A percentile compares a stretch with the other conserved stretches of the same genome.
phyloP scores from a whole-genome alignment of 768 basidiomycete species.

The Naganishia vaughanmartiniae region DNA sequence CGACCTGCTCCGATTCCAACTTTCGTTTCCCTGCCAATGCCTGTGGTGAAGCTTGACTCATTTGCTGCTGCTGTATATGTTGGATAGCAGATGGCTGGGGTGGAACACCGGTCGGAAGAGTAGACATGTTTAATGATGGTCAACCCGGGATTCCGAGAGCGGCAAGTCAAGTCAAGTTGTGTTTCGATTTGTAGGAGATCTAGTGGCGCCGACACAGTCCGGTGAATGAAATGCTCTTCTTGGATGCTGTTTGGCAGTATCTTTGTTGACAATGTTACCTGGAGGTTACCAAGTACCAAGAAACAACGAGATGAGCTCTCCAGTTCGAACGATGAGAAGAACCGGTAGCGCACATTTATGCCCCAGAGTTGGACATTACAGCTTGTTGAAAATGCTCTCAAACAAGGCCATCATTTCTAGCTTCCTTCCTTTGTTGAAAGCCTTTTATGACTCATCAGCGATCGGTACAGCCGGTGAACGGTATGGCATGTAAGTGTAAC shows the following conservation, averaged over 20 bases:
- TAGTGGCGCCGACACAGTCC: too few species aligned
- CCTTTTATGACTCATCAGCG: too few species aligned
- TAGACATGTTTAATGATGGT: neutral
- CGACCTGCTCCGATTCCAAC: constrained; percentile 15
- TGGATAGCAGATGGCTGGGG: constrained; percentile 5
- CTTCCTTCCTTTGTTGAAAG: too few species aligned
- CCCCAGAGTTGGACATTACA: constrained; percentile 1
- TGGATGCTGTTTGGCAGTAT: neutral
- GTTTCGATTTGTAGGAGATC: too few species aligned
- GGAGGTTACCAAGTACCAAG: neutral
- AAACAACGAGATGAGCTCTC: neutral
- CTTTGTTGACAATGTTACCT: constrained; percentile 4
- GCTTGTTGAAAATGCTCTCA: too few species aligned
- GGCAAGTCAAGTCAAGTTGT: too few species aligned
- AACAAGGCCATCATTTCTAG: too few species aligned
- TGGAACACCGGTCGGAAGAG: constrained; percentile 4
- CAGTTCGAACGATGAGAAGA: too few species aligned
- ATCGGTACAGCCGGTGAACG: too few species aligned
- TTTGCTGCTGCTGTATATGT: constrained; percentile 15
- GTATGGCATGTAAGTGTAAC: too few species aligned
- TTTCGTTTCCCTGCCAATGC: constrained; percentile 12
- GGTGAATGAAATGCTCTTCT: too few species aligned
- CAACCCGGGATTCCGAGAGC: too few species aligned
- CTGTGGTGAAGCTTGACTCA: constrained; percentile 15
- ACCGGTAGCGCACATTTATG: neutral